Conservation (phyloP, 2,329 filamentous ascomycete species). For the Phyllosticta paracitricarpa region DNA sequence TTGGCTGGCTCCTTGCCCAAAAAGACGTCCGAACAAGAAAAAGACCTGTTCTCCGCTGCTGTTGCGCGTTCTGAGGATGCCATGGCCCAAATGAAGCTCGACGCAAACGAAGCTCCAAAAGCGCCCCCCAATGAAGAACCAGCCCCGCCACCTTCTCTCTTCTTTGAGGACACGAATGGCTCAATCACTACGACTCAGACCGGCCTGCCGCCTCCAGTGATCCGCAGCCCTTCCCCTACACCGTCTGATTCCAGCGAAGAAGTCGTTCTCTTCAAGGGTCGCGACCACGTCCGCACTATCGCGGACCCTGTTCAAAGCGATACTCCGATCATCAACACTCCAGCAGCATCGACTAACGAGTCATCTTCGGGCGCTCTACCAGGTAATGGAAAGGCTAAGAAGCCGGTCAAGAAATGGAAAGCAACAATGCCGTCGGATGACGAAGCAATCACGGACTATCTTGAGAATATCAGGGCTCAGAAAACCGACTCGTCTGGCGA, state of each 20-base stretch:
- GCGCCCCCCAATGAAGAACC: neutral
- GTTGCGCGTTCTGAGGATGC: conserved; percentile 14
- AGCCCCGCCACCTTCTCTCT: neutral
- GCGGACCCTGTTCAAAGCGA: neutral
- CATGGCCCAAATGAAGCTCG: conserved; percentile 20
- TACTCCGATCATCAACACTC: neutral
- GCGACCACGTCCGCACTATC: conserved; percentile 11
- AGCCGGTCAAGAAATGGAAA: neutral
- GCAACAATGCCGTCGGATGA: conserved; percentile 22
- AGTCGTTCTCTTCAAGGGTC: conserved; percentile 42
- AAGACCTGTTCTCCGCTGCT: conserved; percentile 8
- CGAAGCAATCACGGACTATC: conserved; percentile 57
- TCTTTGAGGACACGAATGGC: conserved; percentile 7
- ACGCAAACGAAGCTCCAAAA: neutral
- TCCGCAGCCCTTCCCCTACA: conserved; percentile 32
- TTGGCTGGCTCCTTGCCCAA: conserved; percentile 19
- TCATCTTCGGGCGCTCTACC: neutral
- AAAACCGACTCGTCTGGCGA: conserved; percentile 24
- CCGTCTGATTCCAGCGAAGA: conserved; percentile 60
- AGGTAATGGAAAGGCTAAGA: neutral
- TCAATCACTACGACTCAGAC: neutral
- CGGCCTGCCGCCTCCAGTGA: conserved; percentile 12
- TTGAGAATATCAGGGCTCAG: conserved; percentile 52
- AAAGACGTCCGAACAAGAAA: conserved; percentile 11
- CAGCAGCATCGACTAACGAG: neutral